A percentile compares a stretch with the other conserved stretches of the same genome.
Evolutionary conservation across 257 asterid genomes (phyloP).

Genomic region (Solanum tacnaense): DNA sequence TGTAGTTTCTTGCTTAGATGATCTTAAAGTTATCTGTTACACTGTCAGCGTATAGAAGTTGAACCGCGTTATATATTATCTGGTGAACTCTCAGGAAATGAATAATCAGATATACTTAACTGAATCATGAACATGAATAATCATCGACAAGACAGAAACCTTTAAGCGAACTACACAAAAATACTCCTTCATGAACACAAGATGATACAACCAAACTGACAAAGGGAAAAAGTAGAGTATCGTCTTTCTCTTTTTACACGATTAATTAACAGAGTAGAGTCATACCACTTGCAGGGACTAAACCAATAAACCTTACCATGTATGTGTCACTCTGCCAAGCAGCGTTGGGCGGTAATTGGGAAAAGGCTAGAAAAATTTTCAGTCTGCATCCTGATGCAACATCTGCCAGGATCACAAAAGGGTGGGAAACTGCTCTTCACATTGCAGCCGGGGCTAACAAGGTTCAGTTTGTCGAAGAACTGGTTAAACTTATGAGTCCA

Average conservation of each 20-base stretch:
- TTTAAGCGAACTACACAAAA: not conserved
- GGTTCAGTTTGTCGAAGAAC: constrained; percentile 18
- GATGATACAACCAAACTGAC: not conserved
- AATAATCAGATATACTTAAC: not conserved
- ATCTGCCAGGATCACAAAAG: constrained; percentile 21
- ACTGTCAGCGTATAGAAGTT: not conserved
- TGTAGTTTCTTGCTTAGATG: not conserved
- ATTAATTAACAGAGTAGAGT: not conserved
- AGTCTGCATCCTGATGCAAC: constrained; percentile 3
- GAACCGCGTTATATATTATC: not conserved
- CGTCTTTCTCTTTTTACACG: not conserved
- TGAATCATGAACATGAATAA: not conserved
- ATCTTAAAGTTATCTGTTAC: not conserved
- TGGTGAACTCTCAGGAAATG: not conserved
- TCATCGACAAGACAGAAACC: not conserved
- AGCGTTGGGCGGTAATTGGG: constrained; percentile 25
- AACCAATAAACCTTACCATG: constrained; percentile 7
- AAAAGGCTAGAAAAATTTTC: constrained; percentile 13
- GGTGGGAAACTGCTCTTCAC: constrained; percentile 24
- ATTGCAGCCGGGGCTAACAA: constrained; percentile 31
- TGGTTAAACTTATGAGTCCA: constrained; percentile 20
- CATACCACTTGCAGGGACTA: constrained; percentile 2
- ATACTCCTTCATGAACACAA: not conserved
- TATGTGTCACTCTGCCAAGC: constrained; percentile 25
- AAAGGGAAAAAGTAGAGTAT: not conserved